A percentile compares a stretch with the other conserved stretches of the same genome.
Evolutionary conservation across 1,139 yeast species (phyloP).

Genomic region (Saccharomyces hybrid): DNA sequence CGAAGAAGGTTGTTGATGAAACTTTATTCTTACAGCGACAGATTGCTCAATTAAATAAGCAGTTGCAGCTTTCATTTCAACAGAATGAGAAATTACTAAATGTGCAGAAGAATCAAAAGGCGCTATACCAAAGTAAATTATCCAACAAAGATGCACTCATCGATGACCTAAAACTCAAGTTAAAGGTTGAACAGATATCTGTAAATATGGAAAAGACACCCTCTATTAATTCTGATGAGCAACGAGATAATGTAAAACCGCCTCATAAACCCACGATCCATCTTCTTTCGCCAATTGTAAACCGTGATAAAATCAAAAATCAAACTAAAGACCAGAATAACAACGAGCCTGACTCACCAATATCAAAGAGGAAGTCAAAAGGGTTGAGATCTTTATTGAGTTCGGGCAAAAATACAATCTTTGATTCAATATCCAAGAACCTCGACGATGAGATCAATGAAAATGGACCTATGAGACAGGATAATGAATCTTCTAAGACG

Average conservation of each 20-base stretch:
- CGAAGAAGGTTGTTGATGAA: slow-evolving; percentile 15
- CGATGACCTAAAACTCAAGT: slow-evolving; percentile 19
- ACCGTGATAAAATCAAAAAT: background rate
- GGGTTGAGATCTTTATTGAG: background rate
- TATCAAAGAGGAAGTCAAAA: background rate
- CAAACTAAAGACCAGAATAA: background rate
- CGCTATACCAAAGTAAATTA: slow-evolving; percentile 33
- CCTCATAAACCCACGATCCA: background rate
- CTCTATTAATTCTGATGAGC: background rate
- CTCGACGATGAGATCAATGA: background rate
- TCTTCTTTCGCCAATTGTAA: background rate
- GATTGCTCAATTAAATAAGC: slow-evolving; percentile 29
- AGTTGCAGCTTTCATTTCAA: slow-evolving; percentile 23
- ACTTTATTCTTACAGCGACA: slow-evolving; percentile 30
- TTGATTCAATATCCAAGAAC: background rate
- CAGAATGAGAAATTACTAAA: slow-evolving; percentile 29
- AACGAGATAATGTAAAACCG: background rate
- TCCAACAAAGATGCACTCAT: slow-evolving; percentile 31
- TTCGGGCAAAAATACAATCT: background rate
- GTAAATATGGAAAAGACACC: background rate
- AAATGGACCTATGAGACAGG: background rate
- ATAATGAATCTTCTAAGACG: background rate
- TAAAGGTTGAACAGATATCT: slow-evolving; percentile 1
- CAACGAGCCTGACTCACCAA: background rate
- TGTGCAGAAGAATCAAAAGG: slow-evolving; percentile 29